Percentiles rank a stretch among this genome's conserved stretches.
phyloP scores from a whole-genome alignment of 2,329 filamentous ascomycete genomes.

The Thermoascus crustaceus region DNA sequence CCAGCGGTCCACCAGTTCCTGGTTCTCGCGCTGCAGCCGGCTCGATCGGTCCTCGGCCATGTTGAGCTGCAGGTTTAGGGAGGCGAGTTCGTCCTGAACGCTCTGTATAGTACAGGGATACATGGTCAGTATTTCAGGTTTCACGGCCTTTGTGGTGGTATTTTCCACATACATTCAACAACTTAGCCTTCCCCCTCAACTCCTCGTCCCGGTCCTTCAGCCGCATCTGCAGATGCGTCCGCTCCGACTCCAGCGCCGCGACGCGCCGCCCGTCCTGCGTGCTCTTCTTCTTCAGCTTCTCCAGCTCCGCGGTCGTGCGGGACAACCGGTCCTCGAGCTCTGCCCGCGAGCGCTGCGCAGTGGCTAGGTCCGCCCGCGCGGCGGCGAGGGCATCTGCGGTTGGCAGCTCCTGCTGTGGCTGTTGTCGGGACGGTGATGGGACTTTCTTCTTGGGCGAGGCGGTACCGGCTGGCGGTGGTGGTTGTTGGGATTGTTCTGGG shows the following conservation, averaged over 20 bases:
- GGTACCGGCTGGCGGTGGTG: slow-evolving; percentile 22
- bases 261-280: slow-evolving; percentile 56
- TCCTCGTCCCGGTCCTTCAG: slow-evolving; percentile 80
- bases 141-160: no score
- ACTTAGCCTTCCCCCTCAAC: slow-evolving; percentile 69
- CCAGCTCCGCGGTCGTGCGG: slow-evolving; percentile 55
- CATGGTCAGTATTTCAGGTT: slow-evolving; percentile 2
- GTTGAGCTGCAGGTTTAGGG: slow-evolving; percentile 78
- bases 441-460: slow-evolving; percentile 19
- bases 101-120: no score
- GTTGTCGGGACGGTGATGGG: slow-evolving; percentile 11
- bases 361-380: slow-evolving; percentile 59
- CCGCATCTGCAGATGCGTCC: slow-evolving; percentile 53
- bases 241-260: slow-evolving; percentile 54
- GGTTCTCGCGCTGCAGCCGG: slow-evolving; percentile 71
- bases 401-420: background rate
- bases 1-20: slow-evolving; percentile 83
- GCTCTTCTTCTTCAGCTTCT: slow-evolving; percentile 52
- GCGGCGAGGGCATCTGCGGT: slow-evolving; percentile 22
- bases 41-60: slow-evolving; percentile 70
- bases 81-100: slow-evolving; percentile 87
- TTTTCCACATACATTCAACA: slow-evolving; percentile 62
- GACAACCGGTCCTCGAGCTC: slow-evolving; percentile 59
- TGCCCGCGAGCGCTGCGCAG: slow-evolving; percentile 66
- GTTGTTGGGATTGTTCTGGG: slow-evolving; percentile 16